A percentile compares a stretch with the other conserved stretches of the same genome.
Conservation (phyloP, 768 basidiomycete genomes). For the Leccinum aurantiacum region DNA sequence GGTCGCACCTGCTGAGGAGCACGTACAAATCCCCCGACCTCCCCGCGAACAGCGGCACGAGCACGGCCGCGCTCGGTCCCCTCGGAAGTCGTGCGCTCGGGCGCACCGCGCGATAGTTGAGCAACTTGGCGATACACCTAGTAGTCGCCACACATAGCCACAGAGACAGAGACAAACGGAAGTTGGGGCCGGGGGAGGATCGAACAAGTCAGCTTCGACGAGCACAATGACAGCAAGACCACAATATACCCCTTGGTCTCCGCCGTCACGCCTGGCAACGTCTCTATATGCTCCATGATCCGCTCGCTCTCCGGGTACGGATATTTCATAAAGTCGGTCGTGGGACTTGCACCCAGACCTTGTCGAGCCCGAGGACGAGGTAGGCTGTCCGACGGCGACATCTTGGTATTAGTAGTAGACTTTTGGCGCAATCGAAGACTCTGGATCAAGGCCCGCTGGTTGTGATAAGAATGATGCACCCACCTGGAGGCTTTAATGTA, state of each 20-base stretch:
- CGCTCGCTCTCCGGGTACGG: conserved; percentile 14
- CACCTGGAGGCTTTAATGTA: too few species aligned
- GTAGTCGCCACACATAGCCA: not conserved
- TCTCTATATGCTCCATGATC: conserved; percentile 12
- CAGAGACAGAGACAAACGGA: not conserved
- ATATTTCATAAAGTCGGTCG: conserved; percentile 19
- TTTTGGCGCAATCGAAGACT: too few species aligned
- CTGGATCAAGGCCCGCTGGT: too few species aligned
- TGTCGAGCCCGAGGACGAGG: not conserved
- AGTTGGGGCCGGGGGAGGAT: not conserved
- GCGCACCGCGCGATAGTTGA: conserved; percentile 25
- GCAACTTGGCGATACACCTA: conserved; percentile 29
- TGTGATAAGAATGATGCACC: too few species aligned
- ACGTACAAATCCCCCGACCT: conserved; percentile 83
- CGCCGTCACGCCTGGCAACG: conserved; percentile 11
- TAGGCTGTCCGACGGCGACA: conserved; percentile 16
- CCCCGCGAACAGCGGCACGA: conserved; percentile 85
- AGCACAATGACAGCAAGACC: not conserved
- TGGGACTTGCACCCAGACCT: not conserved
- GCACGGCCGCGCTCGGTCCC: conserved; percentile 67
- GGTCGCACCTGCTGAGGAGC: conserved; percentile 70
- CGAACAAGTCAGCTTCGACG: not conserved
- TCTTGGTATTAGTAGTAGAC: not conserved
- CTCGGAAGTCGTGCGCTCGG: conserved; percentile 48
- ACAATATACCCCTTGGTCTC: conserved; percentile 25